Evolutionary conservation across 768 basidiomycete genomes (phyloP), one percentile per base, ranked within the genome.

Genomic region (Cubamyces lactineus): DNA sequence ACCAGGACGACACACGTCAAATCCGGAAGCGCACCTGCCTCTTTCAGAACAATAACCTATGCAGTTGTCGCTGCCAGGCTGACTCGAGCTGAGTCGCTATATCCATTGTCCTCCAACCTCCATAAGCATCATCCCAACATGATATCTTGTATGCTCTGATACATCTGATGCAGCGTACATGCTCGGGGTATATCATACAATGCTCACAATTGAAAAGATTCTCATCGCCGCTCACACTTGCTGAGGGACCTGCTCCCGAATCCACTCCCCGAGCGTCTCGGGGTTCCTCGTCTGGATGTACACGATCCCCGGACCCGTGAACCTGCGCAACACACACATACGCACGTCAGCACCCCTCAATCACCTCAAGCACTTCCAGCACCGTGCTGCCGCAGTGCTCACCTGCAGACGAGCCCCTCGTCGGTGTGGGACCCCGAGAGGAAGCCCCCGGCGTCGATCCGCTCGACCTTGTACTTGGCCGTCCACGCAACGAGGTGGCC

Each of bases 401-500:
- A 75, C 72, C 74, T 63, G 60, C 74, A 75, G 19, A 75, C 73
- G 7, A 71, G 59, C 15, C 74, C 74, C 55, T 75, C 74, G 39
- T 72, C 74, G 2, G 72, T 74, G 48, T 73, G 69, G 15, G 69
- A 26, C 0, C 58, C 59, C 1, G 73, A 74, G 40, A 75, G 45
- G 48, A 76, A 53, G 19, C 74, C 71, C 21, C 74, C 74, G 1
- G 70, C 72, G 47, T 70, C 62, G 40, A 76, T 69, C 34, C 69
- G 71, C 63, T 76, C 74, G 23, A 76, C 69, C 50, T 66, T 71
- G 67, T 75, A 76, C 45, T 67, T 62, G 12, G 71, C 70, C 40
- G 71, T 71, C 75, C 75, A 76, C 13, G 75, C 75, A 26, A 76
- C 75, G 34, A 75, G 72, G 41, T 76, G 75, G 15, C 74, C 71